Evolutionary conservation across 2,329 filamentous ascomycete genomes (phyloP), one percentile per base, ranked within the genome.

Genomic region (Massarina eburnea): DNA sequence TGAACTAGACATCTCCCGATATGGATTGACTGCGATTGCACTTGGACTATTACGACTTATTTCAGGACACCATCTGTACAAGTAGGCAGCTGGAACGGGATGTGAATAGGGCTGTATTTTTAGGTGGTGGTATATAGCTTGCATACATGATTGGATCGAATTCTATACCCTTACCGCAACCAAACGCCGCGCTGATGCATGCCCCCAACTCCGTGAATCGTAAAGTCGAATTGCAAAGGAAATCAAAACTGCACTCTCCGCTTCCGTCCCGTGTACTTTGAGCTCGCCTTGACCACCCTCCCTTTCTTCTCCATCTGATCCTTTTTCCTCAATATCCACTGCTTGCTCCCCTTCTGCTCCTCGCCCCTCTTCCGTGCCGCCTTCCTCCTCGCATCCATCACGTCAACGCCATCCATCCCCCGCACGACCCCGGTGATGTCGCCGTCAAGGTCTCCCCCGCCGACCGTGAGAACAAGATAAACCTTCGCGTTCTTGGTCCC

Each of bases 401-500:
- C 90, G 48, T 77, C 89, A 6, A 97, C 90, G 32, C 80, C 87
- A 17, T 94, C 88, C 90, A 97, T 89, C 1, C 88, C 89, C 48
- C 85, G 80, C 10, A 99, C 90, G 3, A 96, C 88, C 5, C 89
- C 88, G 0, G 91, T 96, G 53, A 99, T 96, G 66, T 96, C 91
- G 8, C 77, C 78, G 36, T 80, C 48, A 38, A 81, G 79, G 37
- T 81, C 79, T 8, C 88, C 86, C 1, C 81, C 80, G 24, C 92
- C 94, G 1, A 96, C 94, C 0, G 91, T 96, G 24, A 99, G 75
- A 0, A 99, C 92, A 2, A 99, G 78, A 68, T 99, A 99, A n/a
- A 95, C 77, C 77, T 99, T 99, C 57, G 86, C 84, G 66, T 91
- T 96, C 79, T 99, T 99, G 29, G 94, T 99, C 34, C 91, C 92